A percentile compares a stretch with the other conserved stretches of the same genome.
phyloP scores from a whole-genome alignment of 768 basidiomycete genomes.

The Kwoniella mangroviensis region DNA sequence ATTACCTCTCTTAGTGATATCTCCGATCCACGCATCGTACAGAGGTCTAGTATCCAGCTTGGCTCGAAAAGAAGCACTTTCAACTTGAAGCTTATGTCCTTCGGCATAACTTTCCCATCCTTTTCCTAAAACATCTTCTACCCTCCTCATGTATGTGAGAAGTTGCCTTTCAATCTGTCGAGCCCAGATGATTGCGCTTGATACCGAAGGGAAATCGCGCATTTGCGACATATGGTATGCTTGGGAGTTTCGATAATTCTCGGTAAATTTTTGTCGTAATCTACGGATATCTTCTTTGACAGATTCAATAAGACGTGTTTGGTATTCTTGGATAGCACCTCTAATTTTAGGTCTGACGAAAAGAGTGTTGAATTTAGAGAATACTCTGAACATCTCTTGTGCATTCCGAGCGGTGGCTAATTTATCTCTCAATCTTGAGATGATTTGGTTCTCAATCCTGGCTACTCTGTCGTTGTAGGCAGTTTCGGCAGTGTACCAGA shows the following conservation, averaged over 20 bases:
- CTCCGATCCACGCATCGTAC: constrained; percentile 94
- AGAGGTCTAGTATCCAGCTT: constrained; percentile 94
- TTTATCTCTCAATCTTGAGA: constrained; percentile 85
- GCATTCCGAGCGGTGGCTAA: constrained; percentile 95
- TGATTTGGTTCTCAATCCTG: constrained; percentile 97
- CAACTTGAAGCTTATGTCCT: constrained; percentile 93
- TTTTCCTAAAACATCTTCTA: constrained; percentile 94
- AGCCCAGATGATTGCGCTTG: constrained; percentile 98
- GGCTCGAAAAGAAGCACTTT: constrained; percentile 86
- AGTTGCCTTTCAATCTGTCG: constrained; percentile 98
- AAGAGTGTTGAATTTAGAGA: constrained; percentile 96
- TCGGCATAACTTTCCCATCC: constrained; percentile 99
- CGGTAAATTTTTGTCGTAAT: constrained; percentile 97
- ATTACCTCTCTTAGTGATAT: constrained; percentile 77
- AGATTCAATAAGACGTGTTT: constrained; percentile 96
- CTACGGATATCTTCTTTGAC: constrained; percentile 98
- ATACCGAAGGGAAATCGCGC: constrained; percentile 97
- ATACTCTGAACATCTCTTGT: constrained; percentile 99
- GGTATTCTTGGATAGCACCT: constrained; percentile 98
- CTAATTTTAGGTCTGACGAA: constrained; percentile 96
- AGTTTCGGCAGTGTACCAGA: constrained; percentile 96
- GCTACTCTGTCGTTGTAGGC: constrained; percentile 98
- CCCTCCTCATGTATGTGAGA: constrained; percentile 95
- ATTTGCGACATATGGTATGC: constrained; percentile 98
- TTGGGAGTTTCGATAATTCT: constrained; percentile 91